Evolutionary conservation across 176 grass and related monocot genomes (phyloP), one percentile per base, ranked within the genome.

Genomic region (Saccharum officinarum): DNA sequence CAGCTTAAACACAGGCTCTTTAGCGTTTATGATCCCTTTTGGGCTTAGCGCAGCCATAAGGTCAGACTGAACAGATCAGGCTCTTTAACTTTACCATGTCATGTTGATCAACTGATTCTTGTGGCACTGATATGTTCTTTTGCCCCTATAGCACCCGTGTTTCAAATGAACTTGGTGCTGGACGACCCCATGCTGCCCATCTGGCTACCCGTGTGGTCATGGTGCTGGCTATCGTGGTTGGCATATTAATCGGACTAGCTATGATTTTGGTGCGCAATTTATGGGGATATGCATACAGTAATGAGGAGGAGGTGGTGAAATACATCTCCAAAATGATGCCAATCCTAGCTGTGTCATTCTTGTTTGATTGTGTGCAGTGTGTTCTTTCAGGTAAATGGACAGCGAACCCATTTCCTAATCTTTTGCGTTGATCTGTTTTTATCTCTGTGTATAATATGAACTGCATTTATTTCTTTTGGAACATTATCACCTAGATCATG

Each of bases 161-260:
- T 57, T 98, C 92, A 73, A 98, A 98, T 68, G 92, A 95, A 79
- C 92, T 98, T 13, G 95, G 95, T 23, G 95, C 95, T 20, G 95
- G 91, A 11, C 86, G 60, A 33, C n/a, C 92, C 87, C 75, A 95
- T 49, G 86, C 80, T 36, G 92, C 95, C 37, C 85, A 44, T 10
- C 57, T 98, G 47, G 91, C 95, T 8, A 92, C 87, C 26, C 80
- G 25, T 47, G 91, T 95, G 1, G 93, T 98, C 60, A 77, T 95
- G 69, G 82, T 66, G 25, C 41, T 98, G 71, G 79, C 78, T 75
- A 37, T 95, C 4, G 14, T 67, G 42, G 77, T 76, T 3, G 83
- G 85, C 38, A 1, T 91, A 30, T 2, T 87, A 16, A 46, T 93
- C 1, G 92, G 91, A 78, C 61, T 84, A 26, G 40, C 63, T 45